Evolutionary conservation across 805 yeast genomes (phyloP), one percentile per base, ranked within the genome.

Genomic region (Candida sphagnicola): DNA sequence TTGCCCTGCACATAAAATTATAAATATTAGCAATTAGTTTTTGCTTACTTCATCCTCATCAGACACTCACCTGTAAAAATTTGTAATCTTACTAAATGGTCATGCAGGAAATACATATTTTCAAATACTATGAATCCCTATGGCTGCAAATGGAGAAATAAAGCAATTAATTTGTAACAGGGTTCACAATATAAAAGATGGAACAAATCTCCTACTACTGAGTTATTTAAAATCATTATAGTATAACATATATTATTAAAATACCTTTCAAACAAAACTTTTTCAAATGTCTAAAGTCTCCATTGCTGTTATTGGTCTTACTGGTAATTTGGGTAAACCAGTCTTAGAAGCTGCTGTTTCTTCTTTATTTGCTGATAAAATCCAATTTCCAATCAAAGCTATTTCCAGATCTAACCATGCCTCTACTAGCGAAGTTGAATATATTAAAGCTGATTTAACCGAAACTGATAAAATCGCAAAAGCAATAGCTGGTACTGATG

Each of bases 291-390:
- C 44, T 19, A 40, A 40, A 36, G 43, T 54, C 31, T 44, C 67
- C 23, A 53, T 80, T 39, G 84, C 82, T 28, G 53, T 80, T 37
- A 49, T 73, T 41, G 85, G 85, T 25, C 47, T 70, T 34, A 61
- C 68, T 43, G 85, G 87, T 18, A 44, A 56, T 45, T 56, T 80
- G 29, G 84, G 81, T 31, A 57, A 61, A 44, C 75, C 77, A 31
- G 56, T 66, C 26, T 40, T 76, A 14, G 61, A 58, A 1, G 78
- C 79, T 6, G 56, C 80, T 33, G 48, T 69, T 13, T 61, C 72
- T 2, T 53, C 69, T 15, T 48, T 56, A 4, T 77, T 78, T 49
- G 51, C 62, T 15, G 57, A 57, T 40, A 72, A 73, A 43, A 56
- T 59, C 23, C 45, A 59, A 1, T 61, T 63, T 28, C 85, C 86